Evolutionary conservation across 768 basidiomycete species (phyloP), one percentile per base, ranked within the genome.

Genomic region (Suillus weaverae): DNA sequence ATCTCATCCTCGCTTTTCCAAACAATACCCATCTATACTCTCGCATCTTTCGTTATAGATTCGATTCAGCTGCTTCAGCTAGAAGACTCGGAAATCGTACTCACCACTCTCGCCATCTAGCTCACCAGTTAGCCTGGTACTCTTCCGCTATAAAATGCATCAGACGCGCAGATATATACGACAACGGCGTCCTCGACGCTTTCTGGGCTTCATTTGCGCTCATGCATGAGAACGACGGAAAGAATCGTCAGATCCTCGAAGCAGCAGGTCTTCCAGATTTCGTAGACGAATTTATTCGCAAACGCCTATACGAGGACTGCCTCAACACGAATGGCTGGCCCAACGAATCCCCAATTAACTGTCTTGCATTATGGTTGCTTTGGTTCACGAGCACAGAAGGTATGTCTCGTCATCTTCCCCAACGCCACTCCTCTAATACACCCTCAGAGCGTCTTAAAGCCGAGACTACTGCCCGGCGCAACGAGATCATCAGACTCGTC

Each of bases 161-260:
- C 59, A 73, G 80, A 62, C 54, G 66, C 1, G 67, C 71, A 33
- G 67, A 83, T 62, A 68, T 81, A 50, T 65, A 75, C 26, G 80
- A 84, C 16, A 33, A 62, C 30, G 41, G 63, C 41, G 26, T 78
- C 64, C 68, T 72, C 14, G 68, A 74, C 0, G 70, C 76, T 1
- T 78, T 91, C 26, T 84, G 82, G 75, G 76, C 74, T 0, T 80
- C 80, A 6, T 85, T 83, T 60, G 69, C 88, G 50, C 83, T 91
- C 80, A 72, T 88, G 73, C 75, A 84, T 4, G 89, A 91, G 66
- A 86, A 89, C 74, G 89, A 91, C 73, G 88, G 88, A 39, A 82
- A 81, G 71, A 91, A 91, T 71, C 79, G 80, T 41, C 75, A 69
- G 4, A 87, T 87, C 74, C 83, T 91, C 56, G 78, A 83, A 63